Evolutionary conservation across 2,329 filamentous ascomycete species (phyloP).

Genomic region (Colletotrichum karsti): DNA sequence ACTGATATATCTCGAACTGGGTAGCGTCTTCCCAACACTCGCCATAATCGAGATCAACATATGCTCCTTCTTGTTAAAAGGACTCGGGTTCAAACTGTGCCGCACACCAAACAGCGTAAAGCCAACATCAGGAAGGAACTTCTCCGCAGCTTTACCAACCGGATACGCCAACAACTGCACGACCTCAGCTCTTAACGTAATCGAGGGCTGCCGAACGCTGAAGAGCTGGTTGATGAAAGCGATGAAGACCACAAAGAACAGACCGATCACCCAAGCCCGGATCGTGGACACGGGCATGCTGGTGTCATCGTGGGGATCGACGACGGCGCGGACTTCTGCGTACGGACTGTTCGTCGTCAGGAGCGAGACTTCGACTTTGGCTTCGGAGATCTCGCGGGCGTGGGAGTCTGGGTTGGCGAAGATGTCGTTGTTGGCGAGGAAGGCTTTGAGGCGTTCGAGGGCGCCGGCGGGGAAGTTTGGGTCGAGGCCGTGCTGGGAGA

Average conservation of each 20-base stretch:
- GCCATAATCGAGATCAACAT: constrained; percentile 65
- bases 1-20: constrained; percentile 53
- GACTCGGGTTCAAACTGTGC: constrained; percentile 55
- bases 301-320: constrained; percentile 51
- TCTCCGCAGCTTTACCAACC: constrained; percentile 43
- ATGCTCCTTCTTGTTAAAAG: constrained; percentile 64
- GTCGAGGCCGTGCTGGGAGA: constrained; percentile 52
- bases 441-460: constrained; percentile 48
- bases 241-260: constrained; percentile 41
- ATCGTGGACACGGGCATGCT: constrained; percentile 50
- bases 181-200: constrained; percentile 48
- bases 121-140: constrained; percentile 40
- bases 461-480: constrained; percentile 55
- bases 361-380: constrained; percentile 42
- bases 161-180: constrained; percentile 50
- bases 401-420: constrained; percentile 36
- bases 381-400: constrained; percentile 37
- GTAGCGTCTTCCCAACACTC: constrained; percentile 55
- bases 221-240: constrained; percentile 49
- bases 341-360: constrained; percentile 46
- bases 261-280: constrained; percentile 47
- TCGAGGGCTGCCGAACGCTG: constrained; percentile 49
- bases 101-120: constrained; percentile 45
- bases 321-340: constrained; percentile 53
- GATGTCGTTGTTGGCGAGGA: constrained; percentile 38